Base-by-base conservation (phyloP, 352 stramenopile species). In the Peronosclerospora sorghi region DNA sequence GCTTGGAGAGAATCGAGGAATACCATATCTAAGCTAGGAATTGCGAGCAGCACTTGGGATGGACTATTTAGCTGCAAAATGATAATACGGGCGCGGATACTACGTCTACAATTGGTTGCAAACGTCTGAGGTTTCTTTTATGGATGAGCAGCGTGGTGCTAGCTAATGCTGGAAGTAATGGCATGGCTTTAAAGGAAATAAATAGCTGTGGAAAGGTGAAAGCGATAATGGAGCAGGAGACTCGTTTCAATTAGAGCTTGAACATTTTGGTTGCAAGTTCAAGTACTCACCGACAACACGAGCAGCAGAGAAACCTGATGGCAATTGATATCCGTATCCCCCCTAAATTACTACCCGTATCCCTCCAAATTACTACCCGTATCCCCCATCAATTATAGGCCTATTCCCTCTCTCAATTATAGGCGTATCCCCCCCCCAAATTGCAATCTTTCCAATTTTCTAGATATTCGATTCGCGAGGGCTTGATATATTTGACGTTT, bases 1-100 rank as follows among this genome's bases (percentile, higher is more conserved):
- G 17, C 47, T 63, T 2, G 71, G 68, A 38, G 51, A 77, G 21
- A 41, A 54, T 34, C 42, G 83, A 20, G 57, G 57, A 5, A 57
- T 87, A 13, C 35, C 60, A 5, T 41, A 83, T 37, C 10, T 85
- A 41, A 70, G 45, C 19, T 62, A 76, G 45, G 41, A 68, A 35
- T 40, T 86, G 6, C 62, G 68, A 2, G 44, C 48, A 23, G 58
- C 57, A 9, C 52, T 83, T 21, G 75, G 68, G 6, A 57, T 59
- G 30, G 65, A 66, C 1, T 87, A 79, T 39, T 41, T 77, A 15
- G 44, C 64, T 47, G 41, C 58, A 36, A n/a, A 51, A 65, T 1
- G 67, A 70, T 17, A 36, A 40, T 4, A 21, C 24, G n/a, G 18
- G 35, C 14, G n/a, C 18, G 13, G 34, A 42, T 10, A 19, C 21